Evolutionary conservation across 129 eudicot species (phyloP), one percentile per base, ranked within the genome.

Genomic region (Escallonia herrerae): DNA sequence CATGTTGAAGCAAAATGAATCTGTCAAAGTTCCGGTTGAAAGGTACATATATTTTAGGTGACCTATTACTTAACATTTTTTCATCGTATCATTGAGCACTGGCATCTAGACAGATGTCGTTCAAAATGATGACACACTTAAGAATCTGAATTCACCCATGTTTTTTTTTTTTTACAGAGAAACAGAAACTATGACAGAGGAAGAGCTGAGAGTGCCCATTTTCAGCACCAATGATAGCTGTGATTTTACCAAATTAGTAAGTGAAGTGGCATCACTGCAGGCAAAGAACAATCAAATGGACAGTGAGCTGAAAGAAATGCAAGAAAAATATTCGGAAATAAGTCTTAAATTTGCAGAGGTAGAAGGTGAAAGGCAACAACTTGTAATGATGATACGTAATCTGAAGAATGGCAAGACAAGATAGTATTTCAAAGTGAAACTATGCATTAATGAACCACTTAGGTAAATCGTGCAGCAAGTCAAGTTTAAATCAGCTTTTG

Each of bases 311-410:
- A 81, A 80, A 72, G 96, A 93, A 77, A 88, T 93, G 96, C 95
- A 86, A 74, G 95, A 88, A 59, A 86, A 82, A 75, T 88, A 93
- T 70, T 86, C 87, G 73, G 98, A 93, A 75, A 79, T 88, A 75
- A 93, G 98, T 67, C 91, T 93, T 70, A 83, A 70, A 66, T 93
- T 88, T 76, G 98, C 98, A 50, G 96, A 93, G 79, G 98, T 93
- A 66, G 98, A 88, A 83, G 95, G 96, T 59, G 98, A 88, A 80
- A 77, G 95, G 33, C 33, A 22, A 22, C 33, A 22, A 22, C 33
- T 22, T 22, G 33, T 22, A 22, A 22, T 22, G 33, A 22, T 22
- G 33, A 22, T 22, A 22, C 33, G 33, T 22, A 22, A 22, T 22
- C 33, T 22, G 33, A 22, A 22, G 33, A 22, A 22, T 22, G 33